Percentiles rank a stretch among this genome's conserved stretches.
These are phyloP conservation scores for Fusarium redolens DNA, from an alignment of 2,329 filamentous ascomycete genomes.

Conservation along the genomic window DNA sequence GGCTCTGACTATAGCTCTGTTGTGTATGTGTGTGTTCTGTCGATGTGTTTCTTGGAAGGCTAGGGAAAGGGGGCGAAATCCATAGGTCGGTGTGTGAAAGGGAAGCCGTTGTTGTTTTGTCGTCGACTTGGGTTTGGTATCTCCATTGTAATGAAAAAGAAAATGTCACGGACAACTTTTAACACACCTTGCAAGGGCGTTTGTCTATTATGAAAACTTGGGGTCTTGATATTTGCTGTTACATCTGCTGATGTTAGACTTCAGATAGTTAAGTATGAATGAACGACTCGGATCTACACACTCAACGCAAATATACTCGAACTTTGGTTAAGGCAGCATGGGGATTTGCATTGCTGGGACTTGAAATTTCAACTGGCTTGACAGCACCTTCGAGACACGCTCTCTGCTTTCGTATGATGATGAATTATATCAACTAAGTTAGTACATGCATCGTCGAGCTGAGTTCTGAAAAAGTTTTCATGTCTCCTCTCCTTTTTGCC, in stretches of 20 bases:
- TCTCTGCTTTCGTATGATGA: constrained; percentile 24
- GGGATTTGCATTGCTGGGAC: not conserved
- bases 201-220: constrained; percentile 12
- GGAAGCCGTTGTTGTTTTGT: constrained; percentile 41
- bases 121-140: constrained; percentile 39
- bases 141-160: constrained; percentile 45
- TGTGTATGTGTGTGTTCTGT: constrained; percentile 31
- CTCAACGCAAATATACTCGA: not conserved
- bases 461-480: constrained; percentile 10
- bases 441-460: constrained; percentile 6
- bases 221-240: not conserved
- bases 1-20: constrained; percentile 15
- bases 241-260: constrained; percentile 4
- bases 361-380: not conserved
- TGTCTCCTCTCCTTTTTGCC: constrained; percentile 26
- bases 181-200: constrained; percentile 22
- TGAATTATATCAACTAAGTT: constrained; percentile 17
- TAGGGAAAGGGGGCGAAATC: constrained; percentile 14
- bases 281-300: not conserved
- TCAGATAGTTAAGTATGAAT: not conserved
- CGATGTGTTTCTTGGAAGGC: constrained; percentile 28
- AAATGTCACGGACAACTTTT: constrained; percentile 32
- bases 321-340: not conserved
- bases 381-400: constrained; percentile 9
- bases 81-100: constrained; percentile 41